Evolutionary conservation across 352 stramenopile genomes (phyloP).

Genomic region (Lagenidium giganteum): DNA sequence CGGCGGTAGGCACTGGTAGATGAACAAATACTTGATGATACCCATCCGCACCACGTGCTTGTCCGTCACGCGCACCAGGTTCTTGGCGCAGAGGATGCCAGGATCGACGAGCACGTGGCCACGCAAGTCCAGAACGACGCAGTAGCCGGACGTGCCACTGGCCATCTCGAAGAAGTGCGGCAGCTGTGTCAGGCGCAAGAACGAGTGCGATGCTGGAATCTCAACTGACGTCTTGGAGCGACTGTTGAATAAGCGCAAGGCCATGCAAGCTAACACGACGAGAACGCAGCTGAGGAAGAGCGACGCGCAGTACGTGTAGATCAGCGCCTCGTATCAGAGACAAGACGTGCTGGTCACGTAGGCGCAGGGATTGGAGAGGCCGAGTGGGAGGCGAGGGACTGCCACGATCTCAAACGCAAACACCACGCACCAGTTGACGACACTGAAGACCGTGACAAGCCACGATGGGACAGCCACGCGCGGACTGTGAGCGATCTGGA

Average conservation of each 20-base stretch:
- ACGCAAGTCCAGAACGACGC: constrained; percentile 1
- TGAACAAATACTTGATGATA: constrained; percentile 19
- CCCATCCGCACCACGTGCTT: constrained; percentile 6
- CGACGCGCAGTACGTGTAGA: constrained; percentile 14
- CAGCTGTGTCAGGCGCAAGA: constrained; percentile 7
- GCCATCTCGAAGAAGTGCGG: not conserved
- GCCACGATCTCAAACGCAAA: constrained; percentile 15
- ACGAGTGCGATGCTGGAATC: constrained; percentile 3
- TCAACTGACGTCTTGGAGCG: no score
- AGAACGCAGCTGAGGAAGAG: constrained; percentile 3
- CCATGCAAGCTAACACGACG: constrained; percentile 7
- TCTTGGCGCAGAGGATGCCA: constrained; percentile 20
- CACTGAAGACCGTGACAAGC: constrained; percentile 11
- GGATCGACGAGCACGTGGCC: constrained; percentile 6
- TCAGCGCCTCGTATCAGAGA: constrained; percentile 5
- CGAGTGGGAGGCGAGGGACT: constrained; percentile 5
- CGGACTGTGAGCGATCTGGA: constrained; percentile 18
- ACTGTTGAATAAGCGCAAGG: no score
- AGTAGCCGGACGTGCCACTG: not conserved
- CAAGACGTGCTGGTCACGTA: constrained; percentile 13
- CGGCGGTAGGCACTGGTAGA: constrained; percentile 12
- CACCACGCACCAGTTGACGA: constrained; percentile 16
- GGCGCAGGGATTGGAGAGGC: constrained; percentile 4
- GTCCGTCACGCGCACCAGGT: constrained; percentile 18
- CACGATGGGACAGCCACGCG: constrained; percentile 12